Evolutionary conservation across 2,329 filamentous ascomycete species (phyloP).

Genomic region (Pezicula rhizophila): DNA sequence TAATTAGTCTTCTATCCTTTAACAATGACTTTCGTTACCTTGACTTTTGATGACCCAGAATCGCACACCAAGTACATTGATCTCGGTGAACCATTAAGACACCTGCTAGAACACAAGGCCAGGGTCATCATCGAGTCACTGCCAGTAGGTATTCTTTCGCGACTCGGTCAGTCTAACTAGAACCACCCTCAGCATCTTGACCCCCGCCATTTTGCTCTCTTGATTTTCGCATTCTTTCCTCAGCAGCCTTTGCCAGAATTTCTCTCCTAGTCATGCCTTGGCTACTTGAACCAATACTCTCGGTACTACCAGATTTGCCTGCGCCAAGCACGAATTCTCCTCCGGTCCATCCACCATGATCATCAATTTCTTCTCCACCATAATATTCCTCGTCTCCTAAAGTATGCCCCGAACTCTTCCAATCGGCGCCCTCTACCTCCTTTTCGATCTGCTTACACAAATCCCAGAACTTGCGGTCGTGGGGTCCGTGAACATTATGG

Average conservation of each 20-base stretch:
- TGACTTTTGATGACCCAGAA: too few species aligned
- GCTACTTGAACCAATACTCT: conserved; percentile 22
- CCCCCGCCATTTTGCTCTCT: conserved; percentile 17
- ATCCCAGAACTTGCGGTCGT: conserved; percentile 86
- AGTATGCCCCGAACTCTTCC: conserved; percentile 62
- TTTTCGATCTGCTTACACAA: conserved; percentile 80
- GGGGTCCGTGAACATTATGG: conserved; percentile 81
- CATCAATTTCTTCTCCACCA: conserved; percentile 51
- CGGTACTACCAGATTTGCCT: conserved; percentile 36
- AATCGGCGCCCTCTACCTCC: conserved; percentile 78
- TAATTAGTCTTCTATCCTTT: too few species aligned
- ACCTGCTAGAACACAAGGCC: too few species aligned
- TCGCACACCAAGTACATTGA: too few species aligned
- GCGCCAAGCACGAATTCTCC: conserved; percentile 71
- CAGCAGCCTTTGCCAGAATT: conserved; percentile 67
- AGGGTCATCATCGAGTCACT: too few species aligned
- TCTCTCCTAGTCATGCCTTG: conserved; percentile 62
- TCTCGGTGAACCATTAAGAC: too few species aligned
- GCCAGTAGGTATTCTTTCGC: too few species aligned
- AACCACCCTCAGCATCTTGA: conserved; percentile 7
- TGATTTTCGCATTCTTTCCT: conserved; percentile 41
- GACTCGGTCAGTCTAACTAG: neutral
- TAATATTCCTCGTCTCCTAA: conserved; percentile 54
- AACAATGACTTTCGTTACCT: too few species aligned
- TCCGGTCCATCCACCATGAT: conserved; percentile 72